Conservation (phyloP, 345 rosid species). For the Lepidium aucheri region DNA sequence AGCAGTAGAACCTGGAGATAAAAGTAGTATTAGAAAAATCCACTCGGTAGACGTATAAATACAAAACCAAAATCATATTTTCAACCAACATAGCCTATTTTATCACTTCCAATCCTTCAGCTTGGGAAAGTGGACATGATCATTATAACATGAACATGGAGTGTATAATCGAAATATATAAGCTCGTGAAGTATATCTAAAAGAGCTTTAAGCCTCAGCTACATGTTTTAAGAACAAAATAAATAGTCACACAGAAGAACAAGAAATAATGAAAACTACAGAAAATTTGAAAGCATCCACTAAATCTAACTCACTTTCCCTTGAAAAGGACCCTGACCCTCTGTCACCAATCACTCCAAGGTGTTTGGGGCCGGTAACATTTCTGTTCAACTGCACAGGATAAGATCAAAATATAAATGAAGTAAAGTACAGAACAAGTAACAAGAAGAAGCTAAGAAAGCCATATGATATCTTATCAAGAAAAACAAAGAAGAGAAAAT, state of each 20-base stretch:
- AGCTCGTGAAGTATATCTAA: neutral
- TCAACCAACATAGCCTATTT: neutral
- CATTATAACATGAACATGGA: neutral
- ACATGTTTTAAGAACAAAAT: neutral
- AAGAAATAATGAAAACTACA: neutral
- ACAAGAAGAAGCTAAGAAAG: neutral
- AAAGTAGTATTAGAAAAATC: neutral
- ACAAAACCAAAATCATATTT: neutral
- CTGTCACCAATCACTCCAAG: conserved; percentile 93
- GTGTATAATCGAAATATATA: too few species aligned
- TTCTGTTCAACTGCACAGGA: conserved; percentile 68
- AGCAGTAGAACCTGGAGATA: conserved; percentile 74
- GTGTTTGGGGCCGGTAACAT: conserved; percentile 86
- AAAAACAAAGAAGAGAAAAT: neutral
- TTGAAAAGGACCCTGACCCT: conserved; percentile 90
- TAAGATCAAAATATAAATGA: neutral
- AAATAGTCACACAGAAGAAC: neutral
- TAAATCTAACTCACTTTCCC: conserved; percentile 77
- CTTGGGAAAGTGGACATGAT: neutral
- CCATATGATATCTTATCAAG: neutral
- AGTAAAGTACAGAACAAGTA: neutral
- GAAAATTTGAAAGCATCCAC: neutral
- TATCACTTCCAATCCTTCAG: neutral
- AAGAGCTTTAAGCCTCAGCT: neutral
- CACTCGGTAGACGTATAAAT: neutral